Evolutionary conservation across 2,329 filamentous ascomycete species (phyloP).

Genomic region (Pestalotiopsis sp.): DNA sequence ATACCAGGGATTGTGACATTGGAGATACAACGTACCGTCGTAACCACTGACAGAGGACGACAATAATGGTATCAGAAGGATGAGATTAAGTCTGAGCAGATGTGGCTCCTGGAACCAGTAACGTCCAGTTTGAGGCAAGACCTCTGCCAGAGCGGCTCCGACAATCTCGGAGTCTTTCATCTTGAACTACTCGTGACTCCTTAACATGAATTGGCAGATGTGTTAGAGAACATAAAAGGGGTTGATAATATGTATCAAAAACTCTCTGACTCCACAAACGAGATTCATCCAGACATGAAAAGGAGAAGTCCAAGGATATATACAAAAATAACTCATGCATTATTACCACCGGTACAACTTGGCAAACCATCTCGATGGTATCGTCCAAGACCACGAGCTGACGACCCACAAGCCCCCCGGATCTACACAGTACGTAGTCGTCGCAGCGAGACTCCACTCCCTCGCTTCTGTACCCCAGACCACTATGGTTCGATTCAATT

Average conservation of each 20-base stretch:
- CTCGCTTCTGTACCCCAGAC: no score
- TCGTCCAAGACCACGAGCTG: not conserved
- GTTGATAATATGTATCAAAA: no score
- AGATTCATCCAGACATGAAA: not conserved
- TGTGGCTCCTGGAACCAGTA: conserved; percentile 47
- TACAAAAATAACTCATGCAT: not conserved
- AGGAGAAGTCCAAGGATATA: not conserved
- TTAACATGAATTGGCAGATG: no score
- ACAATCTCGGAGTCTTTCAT: conserved; percentile 25
- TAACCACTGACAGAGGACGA: conserved; percentile 42
- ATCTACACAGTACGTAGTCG: not conserved
- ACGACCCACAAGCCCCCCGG: not conserved
- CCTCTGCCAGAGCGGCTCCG: conserved; percentile 29
- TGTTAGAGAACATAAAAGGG: no score
- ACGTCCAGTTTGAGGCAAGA: conserved; percentile 40
- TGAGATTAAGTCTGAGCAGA: conserved; percentile 44
- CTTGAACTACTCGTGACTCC: not conserved
- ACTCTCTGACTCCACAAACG: no score
- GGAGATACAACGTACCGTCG: conserved; percentile 32
- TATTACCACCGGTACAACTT: not conserved
- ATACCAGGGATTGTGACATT: not conserved
- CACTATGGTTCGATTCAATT: not conserved
- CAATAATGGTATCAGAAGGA: conserved; percentile 44
- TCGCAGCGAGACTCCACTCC: not conserved
- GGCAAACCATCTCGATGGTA: not conserved